These are phyloP conservation scores for Erysimum cheiri DNA, from an alignment of 441 rosid genomes.

Conservation along the genomic window DNA sequence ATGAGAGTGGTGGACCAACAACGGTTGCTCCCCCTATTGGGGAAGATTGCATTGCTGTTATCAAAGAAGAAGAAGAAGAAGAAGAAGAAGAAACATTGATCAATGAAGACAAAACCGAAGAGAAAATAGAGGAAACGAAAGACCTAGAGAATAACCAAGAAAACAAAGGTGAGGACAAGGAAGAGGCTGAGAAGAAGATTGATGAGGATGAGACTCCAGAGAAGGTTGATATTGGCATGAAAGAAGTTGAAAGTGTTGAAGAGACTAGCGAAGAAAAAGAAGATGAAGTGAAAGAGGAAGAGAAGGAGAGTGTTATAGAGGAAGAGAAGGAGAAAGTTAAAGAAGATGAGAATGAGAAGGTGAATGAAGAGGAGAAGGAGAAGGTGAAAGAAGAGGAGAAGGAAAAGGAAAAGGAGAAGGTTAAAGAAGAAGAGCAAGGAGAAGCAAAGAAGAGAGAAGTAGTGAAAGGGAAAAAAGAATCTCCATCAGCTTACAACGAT, in stretches of 20 bases:
- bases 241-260: conserved; percentile 37
- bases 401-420: conserved; percentile 29
- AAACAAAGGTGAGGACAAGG: conserved; percentile 24
- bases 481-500: conserved; percentile 72
- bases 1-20: conserved; percentile 24
- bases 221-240: conserved; percentile 34
- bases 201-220: conserved; percentile 42
- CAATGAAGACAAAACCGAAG: conserved; percentile 36
- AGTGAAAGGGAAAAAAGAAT: conserved; percentile 31
- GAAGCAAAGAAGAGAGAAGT: conserved; percentile 38
- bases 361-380: background rate
- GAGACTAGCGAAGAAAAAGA: conserved; percentile 33
- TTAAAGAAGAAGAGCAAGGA: conserved; percentile 21
- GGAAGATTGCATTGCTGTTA: conserved; percentile 36
- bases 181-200: conserved; percentile 30
- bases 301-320: background rate
- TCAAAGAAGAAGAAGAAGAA: conserved; percentile 36
- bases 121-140: conserved; percentile 32
- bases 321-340: background rate
- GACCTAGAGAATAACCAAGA: conserved; percentile 14
- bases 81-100: conserved; percentile 24
- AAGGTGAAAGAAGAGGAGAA: conserved; percentile 19
- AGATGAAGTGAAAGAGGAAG: conserved; percentile 8
- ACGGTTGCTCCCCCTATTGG: conserved; percentile 13
- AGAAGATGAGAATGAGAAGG: conserved; percentile 37